phyloP scores from a whole-genome alignment of 2,329 filamentous ascomycete species.

The Pyricularia sp. region DNA sequence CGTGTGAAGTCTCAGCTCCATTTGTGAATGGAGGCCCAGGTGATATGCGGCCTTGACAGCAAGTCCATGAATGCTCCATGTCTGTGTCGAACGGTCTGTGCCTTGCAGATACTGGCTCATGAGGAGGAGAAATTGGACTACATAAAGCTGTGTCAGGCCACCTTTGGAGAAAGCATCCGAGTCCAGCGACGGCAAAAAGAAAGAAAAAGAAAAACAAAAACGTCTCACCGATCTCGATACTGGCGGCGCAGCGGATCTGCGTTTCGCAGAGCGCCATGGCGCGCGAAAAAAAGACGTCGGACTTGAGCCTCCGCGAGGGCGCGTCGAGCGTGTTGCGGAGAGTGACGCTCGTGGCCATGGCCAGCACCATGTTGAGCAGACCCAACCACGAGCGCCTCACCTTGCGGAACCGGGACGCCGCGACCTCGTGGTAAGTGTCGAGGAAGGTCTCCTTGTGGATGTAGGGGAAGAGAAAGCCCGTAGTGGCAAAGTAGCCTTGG shows the following conservation, averaged over 20 bases:
- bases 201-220: neutral
- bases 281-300: slow-evolving; percentile 32
- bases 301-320: slow-evolving; percentile 14
- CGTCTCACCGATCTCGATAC: slow-evolving; percentile 22
- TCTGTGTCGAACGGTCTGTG: slow-evolving; percentile 40
- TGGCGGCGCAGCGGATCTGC: slow-evolving; percentile 29
- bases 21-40: slow-evolving; percentile 38
- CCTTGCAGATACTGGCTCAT: slow-evolving; percentile 43
- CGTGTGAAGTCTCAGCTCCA: slow-evolving; percentile 24
- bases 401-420: slow-evolving; percentile 14
- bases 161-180: neutral
- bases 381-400: slow-evolving; percentile 40
- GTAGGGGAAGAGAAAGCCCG: slow-evolving; percentile 13
- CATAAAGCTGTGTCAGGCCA: neutral
- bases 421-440: slow-evolving; percentile 10
- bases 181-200: neutral
- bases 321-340: slow-evolving; percentile 18
- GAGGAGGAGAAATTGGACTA: slow-evolving; percentile 39
- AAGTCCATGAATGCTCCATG: slow-evolving; percentile 44
- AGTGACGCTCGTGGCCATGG: slow-evolving; percentile 31
- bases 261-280: slow-evolving; percentile 32
- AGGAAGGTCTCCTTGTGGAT: slow-evolving; percentile 12
- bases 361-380: slow-evolving; percentile 38
- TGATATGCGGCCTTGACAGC: slow-evolving; percentile 40
- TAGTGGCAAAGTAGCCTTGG: slow-evolving; percentile 12